phyloP scores from a whole-genome alignment of 208 protist genomes.

The Wallacemonas sp. region DNA sequence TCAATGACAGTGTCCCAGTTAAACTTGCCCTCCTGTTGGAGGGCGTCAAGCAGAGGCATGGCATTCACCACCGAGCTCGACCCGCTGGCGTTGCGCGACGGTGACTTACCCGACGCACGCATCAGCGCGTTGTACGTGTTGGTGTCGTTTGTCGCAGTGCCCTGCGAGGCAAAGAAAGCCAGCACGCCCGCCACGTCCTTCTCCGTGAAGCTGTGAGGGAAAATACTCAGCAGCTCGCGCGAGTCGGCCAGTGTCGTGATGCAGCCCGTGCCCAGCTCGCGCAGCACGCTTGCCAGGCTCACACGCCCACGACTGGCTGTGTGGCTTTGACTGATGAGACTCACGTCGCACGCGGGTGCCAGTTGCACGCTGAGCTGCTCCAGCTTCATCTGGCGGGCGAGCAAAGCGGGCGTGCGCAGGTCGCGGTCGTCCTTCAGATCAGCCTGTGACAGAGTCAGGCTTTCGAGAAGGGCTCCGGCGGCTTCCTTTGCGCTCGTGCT shows the following conservation, averaged over 20 bases:
- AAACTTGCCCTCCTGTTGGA: slow-evolving; percentile 57
- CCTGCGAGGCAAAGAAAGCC: slow-evolving; percentile 82
- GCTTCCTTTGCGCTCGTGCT: slow-evolving; percentile 49
- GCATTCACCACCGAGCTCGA: slow-evolving; percentile 62
- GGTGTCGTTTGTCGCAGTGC: slow-evolving; percentile 57
- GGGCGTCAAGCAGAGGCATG: slow-evolving; percentile 69
- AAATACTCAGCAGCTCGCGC: slow-evolving; percentile 75
- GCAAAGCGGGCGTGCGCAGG: slow-evolving; percentile 42
- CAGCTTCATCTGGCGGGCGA: slow-evolving; percentile 63
- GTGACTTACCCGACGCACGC: slow-evolving; percentile 51
- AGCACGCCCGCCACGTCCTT: slow-evolving; percentile 83
- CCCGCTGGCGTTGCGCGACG: slow-evolving; percentile 49
- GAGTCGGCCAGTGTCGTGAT: slow-evolving; percentile 82
- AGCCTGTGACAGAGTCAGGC: slow-evolving; percentile 45
- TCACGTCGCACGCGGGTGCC: slow-evolving; percentile 20
- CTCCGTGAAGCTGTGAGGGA: slow-evolving; percentile 70
- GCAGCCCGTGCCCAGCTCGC: slow-evolving; percentile 81
- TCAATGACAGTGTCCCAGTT: slow-evolving; percentile 81
- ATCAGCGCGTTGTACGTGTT: slow-evolving; percentile 78
- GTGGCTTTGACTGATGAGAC: slow-evolving; percentile 21
- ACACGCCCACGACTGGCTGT: slow-evolving; percentile 36
- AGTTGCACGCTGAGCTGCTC: slow-evolving; percentile 54
- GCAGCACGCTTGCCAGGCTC: slow-evolving; percentile 73
- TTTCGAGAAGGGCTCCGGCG: slow-evolving; percentile 55
- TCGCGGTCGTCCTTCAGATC: slow-evolving; percentile 56